Evolutionary conservation across 2,329 filamentous ascomycete genomes (phyloP), one percentile per base, ranked within the genome.

Genomic region (Dactylellina cionopaga): DNA sequence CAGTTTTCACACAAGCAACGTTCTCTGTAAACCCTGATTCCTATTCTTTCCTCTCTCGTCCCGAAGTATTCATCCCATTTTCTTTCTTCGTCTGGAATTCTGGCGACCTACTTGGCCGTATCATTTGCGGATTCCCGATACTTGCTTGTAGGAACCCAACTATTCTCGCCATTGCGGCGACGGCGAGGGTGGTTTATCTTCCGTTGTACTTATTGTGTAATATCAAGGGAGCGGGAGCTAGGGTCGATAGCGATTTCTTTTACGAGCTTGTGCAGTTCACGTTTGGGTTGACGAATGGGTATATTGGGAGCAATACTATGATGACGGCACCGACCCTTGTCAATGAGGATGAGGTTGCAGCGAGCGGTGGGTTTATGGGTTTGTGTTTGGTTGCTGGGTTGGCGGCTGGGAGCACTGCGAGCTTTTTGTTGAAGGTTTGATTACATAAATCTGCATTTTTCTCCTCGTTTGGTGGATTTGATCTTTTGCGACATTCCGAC

Each of bases 81-180:
- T 92, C 87, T 2, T 96, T 98, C 80, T 87, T 98, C 70, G 87
- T 95, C 79, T 99, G 95, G 95, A 99, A 98, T 79, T 79, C 89
- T 1, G 95, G 95, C 43, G 95, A 98, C 79, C 83, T 98, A 5
- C 74, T 86, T 11, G 95, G 95, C 4, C 87, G 95, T 6, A 81
- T 96, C 17, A 2, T 74, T 3, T 77, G 76, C 24, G 76, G 74
- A 5, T 75, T 72, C 27, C 62, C 74, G 2, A 66, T 11, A 1
- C 46, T 76, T 11, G 49, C 39, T 5, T 79, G 87, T 1, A 89
- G 92, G 0, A 82, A 85, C 79, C 75, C 85, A 80, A 80, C 89
- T 79, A 60, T 83, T 78, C 77, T 89, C 75, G 79, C 81, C 0
- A 78, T 85, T 15, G 80, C 93, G 2, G 83, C 91, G 1, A 78